Base-by-base conservation (phyloP, 2,329 filamentous ascomycete genomes). In the Aureobasidium sp. region DNA sequence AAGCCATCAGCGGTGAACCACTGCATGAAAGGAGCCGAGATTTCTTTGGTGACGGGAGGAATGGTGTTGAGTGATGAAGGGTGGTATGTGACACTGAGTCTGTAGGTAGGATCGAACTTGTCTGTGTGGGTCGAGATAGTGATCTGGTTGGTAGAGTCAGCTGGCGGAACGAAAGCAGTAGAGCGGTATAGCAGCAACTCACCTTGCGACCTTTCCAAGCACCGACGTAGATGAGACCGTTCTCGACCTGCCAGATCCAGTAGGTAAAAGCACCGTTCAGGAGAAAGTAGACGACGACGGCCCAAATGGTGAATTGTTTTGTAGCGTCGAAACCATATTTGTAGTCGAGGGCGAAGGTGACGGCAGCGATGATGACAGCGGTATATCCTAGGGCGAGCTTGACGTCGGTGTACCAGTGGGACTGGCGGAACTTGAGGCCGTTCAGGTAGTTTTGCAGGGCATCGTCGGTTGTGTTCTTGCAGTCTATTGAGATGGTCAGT, bases 381-480 rank as follows among this genome's bases (percentile, higher is more conserved):
- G 81, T 76, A 77, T 95, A 97, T 65, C 94, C 94, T 9, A 99
- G 81, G 0, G 80, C 82, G 49, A 99, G 86, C 59, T 91, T 90
- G 52, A 95, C 83, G 71, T 97, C 92, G 69, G 86, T 85, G 52
- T 94, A 86, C 62, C 77, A 82, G 77, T 97, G 88, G 66, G 89
- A 86, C 76, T 96, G 91, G 65, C 79, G 83, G 80, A 97, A 97
- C 41, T 53, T 53, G 73, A 97, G 86, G 36, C 86, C 89, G 76
- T 90, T 93, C 65, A 99, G 86, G 79, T 97, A 97, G 77, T 94
- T 91, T 63, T 89, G 86, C 63, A 99, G 87, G 62, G 92, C 91
- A 77, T 99, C 94, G 78, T 99, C 94, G 67, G 90, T 91, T 42
- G 92, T 95, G 78, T 94, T 96, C 77, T 97, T 97, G 66, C 99